These are phyloP conservation scores for Heterobasidion occidentale DNA, from an alignment of 1,284 basidiomycete genomes.

Conservation along the genomic window DNA sequence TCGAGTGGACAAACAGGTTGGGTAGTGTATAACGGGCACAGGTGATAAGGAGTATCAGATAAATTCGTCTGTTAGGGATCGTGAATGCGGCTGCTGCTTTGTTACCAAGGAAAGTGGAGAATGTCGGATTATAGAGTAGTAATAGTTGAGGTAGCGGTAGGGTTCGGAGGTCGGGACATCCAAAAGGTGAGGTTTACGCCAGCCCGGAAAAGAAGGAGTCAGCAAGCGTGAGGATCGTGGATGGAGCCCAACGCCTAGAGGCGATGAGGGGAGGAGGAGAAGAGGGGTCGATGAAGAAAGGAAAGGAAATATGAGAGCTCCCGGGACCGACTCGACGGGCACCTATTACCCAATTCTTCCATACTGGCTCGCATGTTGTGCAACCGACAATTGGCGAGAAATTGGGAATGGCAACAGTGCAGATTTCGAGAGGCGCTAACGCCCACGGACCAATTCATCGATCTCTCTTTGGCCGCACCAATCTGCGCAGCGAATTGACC, in stretches of 20 bases:
- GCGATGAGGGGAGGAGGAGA: constrained; percentile 4
- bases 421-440: not conserved
- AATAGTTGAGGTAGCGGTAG: constrained; percentile 1
- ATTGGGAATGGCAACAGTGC: not conserved
- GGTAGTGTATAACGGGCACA: constrained; percentile 4
- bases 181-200: constrained; percentile 4
- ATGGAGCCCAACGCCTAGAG: constrained; percentile 7
- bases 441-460: not conserved
- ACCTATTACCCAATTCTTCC: constrained; percentile 4
- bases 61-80: constrained; percentile 6
- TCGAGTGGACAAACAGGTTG: constrained; percentile 1
- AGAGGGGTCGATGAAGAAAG: constrained; percentile 6
- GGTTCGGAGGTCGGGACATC: constrained; percentile 7
- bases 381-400: constrained; percentile 1
- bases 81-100: constrained; percentile 8
- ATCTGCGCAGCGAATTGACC: not conserved
- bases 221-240: constrained; percentile 6
- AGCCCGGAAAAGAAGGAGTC: constrained; percentile 4
- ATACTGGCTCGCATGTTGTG: not conserved
- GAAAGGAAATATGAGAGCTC: not conserved
- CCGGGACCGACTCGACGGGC: not conserved
- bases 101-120: constrained; percentile 10
- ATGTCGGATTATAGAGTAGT: constrained; percentile 8
- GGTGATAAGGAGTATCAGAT: not conserved
- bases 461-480: not conserved